These are phyloP conservation scores for Penicillium sp. DNA, from an alignment of 2,329 filamentous ascomycete species.

Conservation along the genomic window DNA sequence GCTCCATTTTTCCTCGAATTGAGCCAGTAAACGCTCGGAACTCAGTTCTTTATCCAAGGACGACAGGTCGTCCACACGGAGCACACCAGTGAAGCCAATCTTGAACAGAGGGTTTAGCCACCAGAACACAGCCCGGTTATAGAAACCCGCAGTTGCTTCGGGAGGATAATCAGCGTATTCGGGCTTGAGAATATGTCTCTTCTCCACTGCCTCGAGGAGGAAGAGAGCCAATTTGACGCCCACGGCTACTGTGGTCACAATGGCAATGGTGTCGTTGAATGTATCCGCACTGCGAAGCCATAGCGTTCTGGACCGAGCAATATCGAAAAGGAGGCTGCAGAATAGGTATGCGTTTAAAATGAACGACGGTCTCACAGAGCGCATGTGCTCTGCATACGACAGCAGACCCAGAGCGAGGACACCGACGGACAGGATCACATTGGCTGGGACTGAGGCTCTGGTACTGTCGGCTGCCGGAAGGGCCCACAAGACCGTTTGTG, in stretches of 20 bases:
- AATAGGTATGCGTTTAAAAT: slow-evolving; percentile 49
- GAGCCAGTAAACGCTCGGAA: slow-evolving; percentile 40
- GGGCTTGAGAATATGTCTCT: slow-evolving; percentile 40
- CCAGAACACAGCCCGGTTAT: slow-evolving; percentile 49
- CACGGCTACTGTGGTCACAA: slow-evolving; percentile 42
- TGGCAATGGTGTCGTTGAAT: slow-evolving; percentile 39
- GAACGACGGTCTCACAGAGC: slow-evolving; percentile 46
- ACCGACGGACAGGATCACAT: slow-evolving; percentile 30
- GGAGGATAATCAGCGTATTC: slow-evolving; percentile 44
- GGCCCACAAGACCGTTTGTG: slow-evolving; percentile 39
- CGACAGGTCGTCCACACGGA: slow-evolving; percentile 46
- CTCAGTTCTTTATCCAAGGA: slow-evolving; percentile 45
- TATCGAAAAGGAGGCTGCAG: slow-evolving; percentile 46
- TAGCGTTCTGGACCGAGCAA: slow-evolving; percentile 45
- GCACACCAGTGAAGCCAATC: slow-evolving; percentile 45
- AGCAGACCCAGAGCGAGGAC: slow-evolving; percentile 36
- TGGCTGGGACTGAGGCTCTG: slow-evolving; percentile 35
- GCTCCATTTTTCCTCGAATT: slow-evolving; percentile 41
- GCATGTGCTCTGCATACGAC: slow-evolving; percentile 49
- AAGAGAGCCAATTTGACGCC: slow-evolving; percentile 45
- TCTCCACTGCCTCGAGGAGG: slow-evolving; percentile 46
- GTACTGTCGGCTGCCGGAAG: slow-evolving; percentile 32
- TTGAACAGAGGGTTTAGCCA: slow-evolving; percentile 54
- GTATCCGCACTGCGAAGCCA: slow-evolving; percentile 35
- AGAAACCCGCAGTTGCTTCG: slow-evolving; percentile 53